Percentiles rank a stretch among this genome's conserved stretches.
phyloP scores from a whole-genome alignment of 495 filamentous ascomycete genomes.

The Friedmanniomyces endolithicus region DNA sequence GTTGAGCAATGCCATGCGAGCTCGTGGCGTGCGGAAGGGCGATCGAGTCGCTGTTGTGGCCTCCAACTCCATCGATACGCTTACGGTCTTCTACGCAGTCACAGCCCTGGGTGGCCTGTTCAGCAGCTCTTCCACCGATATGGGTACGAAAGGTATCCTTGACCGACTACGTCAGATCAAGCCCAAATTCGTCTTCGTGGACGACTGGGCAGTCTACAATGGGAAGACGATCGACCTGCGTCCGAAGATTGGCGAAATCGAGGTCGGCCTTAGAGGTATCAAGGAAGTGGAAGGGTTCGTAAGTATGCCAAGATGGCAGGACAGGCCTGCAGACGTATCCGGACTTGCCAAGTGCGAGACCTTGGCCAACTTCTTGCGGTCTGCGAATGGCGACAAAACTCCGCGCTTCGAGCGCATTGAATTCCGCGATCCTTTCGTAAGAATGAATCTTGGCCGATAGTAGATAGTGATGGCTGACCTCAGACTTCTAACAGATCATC shows the following conservation, averaged over 20 bases:
- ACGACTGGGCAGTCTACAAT: slow-evolving; percentile 68
- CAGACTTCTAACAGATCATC: slow-evolving; percentile 32
- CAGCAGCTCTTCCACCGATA: slow-evolving; percentile 58
- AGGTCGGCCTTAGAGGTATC: slow-evolving; percentile 45
- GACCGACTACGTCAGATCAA: slow-evolving; percentile 60
- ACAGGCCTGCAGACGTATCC: slow-evolving; percentile 44
- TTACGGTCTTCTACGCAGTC: slow-evolving; percentile 51
- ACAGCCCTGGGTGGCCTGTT: slow-evolving; percentile 58
- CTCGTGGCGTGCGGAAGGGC: slow-evolving; percentile 49
- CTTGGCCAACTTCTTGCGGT: slow-evolving; percentile 40
- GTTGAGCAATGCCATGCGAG: slow-evolving; percentile 50
- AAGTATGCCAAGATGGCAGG: slow-evolving; percentile 50
- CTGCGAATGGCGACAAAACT: slow-evolving; percentile 28
- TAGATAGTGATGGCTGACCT: too few species aligned
- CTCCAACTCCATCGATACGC: slow-evolving; percentile 60
- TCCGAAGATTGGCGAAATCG: slow-evolving; percentile 55
- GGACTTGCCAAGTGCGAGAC: slow-evolving; percentile 42
- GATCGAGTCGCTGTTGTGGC: slow-evolving; percentile 62
- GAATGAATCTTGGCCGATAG: background rate
- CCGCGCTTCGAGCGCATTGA: slow-evolving; percentile 46
- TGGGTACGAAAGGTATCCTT: slow-evolving; percentile 52
- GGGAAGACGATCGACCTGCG: slow-evolving; percentile 60
- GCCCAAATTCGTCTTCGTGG: slow-evolving; percentile 63
- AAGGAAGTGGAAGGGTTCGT: slow-evolving; percentile 51
- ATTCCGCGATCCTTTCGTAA: slow-evolving; percentile 52